Conservation (phyloP, 192 early-diverging fungal species). For the Umbelopsis ramanniana region DNA sequence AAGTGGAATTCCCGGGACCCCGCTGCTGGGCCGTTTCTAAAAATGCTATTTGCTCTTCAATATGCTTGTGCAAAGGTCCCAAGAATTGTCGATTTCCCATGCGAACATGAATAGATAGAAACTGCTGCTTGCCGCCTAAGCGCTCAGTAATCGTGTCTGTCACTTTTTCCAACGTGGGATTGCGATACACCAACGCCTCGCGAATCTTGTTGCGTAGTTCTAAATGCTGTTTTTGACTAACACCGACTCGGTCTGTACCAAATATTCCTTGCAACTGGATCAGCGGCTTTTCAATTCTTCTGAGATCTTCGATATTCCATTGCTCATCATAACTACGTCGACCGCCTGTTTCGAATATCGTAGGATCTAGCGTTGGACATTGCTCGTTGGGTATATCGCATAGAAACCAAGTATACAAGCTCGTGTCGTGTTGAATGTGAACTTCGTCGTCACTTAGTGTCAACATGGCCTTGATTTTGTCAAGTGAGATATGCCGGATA, state of each 20-base stretch:
- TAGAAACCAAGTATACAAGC: constrained; percentile 53
- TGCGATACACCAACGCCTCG: constrained; percentile 43
- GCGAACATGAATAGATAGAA: constrained; percentile 49
- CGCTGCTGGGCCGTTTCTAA: neutral
- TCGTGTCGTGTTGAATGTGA: constrained; percentile 41
- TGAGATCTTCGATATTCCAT: constrained; percentile 37
- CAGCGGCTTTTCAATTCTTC: constrained; percentile 35
- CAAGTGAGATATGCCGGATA: constrained; percentile 24
- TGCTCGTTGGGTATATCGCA: constrained; percentile 47
- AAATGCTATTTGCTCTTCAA: neutral
- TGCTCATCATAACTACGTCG: constrained; percentile 32
- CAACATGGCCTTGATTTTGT: constrained; percentile 12
- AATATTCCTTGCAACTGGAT: constrained; percentile 56
- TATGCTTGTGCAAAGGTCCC: neutral
- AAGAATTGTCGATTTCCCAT: constrained; percentile 29
- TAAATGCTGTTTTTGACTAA: constrained; percentile 41
- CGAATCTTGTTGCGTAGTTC: constrained; percentile 39
- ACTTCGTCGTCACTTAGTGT: constrained; percentile 39
- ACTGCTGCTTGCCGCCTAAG: constrained; percentile 48
- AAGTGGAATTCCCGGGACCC: neutral
- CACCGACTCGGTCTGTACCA: constrained; percentile 44
- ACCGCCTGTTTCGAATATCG: neutral
- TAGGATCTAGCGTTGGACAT: constrained; percentile 9
- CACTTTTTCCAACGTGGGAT: constrained; percentile 47
- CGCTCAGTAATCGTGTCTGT: constrained; percentile 47